Conservation (phyloP, 306 rosid species). For the Acacia crassicarpa region DNA sequence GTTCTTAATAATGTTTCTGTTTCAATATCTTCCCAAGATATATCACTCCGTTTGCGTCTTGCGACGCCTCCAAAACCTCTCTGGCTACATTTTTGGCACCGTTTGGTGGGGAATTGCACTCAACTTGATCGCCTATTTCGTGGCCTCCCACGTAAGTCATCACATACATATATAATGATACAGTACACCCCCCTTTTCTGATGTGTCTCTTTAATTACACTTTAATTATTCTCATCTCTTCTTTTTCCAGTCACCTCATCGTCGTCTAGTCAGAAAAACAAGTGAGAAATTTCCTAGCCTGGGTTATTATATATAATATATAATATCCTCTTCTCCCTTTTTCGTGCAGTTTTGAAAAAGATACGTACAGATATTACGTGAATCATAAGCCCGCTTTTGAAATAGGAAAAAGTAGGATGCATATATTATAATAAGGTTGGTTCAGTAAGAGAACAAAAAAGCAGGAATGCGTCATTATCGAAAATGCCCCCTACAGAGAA, state of each 20-base stretch:
- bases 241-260: background rate
- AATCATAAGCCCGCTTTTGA: background rate
- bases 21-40: conserved; percentile 89
- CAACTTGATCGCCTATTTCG: conserved; percentile 88
- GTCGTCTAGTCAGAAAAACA: background rate
- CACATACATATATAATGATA: too few relatives aligned
- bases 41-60: conserved; percentile 74
- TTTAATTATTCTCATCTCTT: background rate
- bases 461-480: conserved; percentile 21
- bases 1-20: conserved; percentile 63
- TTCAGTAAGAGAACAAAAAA: background rate
- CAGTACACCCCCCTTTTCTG: background rate
- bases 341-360: background rate
- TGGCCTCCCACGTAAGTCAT: conserved; percentile 88
- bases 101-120: conserved; percentile 99
- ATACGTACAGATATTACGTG: background rate
- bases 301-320: background rate
- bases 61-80: conserved; percentile 81
- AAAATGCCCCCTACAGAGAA: background rate
- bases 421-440: background rate
- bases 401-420: background rate
- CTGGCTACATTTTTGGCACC: conserved; percentile 85
- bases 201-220: background rate
- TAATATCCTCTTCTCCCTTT: background rate
- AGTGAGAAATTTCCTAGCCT: background rate